Base-by-base conservation (phyloP, 495 filamentous ascomycete genomes). In the Pyrenula aspistea region DNA sequence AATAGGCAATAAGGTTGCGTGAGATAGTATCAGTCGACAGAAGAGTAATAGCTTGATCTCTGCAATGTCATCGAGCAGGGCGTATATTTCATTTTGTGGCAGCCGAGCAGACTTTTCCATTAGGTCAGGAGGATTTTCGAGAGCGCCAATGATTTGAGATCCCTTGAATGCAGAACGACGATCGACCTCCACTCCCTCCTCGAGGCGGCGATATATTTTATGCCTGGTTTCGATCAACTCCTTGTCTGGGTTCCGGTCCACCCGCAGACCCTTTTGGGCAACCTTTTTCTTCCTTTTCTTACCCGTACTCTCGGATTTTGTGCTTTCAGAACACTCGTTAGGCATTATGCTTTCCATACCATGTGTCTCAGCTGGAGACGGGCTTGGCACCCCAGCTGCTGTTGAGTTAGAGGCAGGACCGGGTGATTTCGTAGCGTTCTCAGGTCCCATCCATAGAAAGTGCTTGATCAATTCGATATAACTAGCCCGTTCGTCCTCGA, bases 11-110 rank as follows among this genome's bases (percentile, higher is more conserved):
- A 79, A 62, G 10, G 71, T 63, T 11, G 76, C 74, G n/a, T 77
- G 72, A 0, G 71, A 67, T 19, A 79, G 62, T 12, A 80, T 62
- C 4, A 78, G 68, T 22, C 77, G 71, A 54, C 77, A 78, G 55
- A 80, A 75, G 4, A 82, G 61, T 10, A 77, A 63, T 47, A 69
- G 62, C 60, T 78, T 78, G 56, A 80, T 75, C 55, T 79, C 73
- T 22, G 67, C 61, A 31, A 79, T 67, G 20, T 79, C 74, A 12
- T 63, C 58, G 12, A 75, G 63, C 2, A 77, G 61, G 20, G 58
- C 50, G 23, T 71, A 66, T 25, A 77, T 73, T 52, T 77, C 74
- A 12, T 72, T 68, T 3, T 76, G 72, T 10, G 72, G 67, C 2
- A 76, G 61, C 8, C 73, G 69, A 42, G 66, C 63, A 0, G 68